These are phyloP conservation scores for Ganoderma resinaceum DNA, from an alignment of 1,284 basidiomycete genomes.

Conservation along the genomic window DNA sequence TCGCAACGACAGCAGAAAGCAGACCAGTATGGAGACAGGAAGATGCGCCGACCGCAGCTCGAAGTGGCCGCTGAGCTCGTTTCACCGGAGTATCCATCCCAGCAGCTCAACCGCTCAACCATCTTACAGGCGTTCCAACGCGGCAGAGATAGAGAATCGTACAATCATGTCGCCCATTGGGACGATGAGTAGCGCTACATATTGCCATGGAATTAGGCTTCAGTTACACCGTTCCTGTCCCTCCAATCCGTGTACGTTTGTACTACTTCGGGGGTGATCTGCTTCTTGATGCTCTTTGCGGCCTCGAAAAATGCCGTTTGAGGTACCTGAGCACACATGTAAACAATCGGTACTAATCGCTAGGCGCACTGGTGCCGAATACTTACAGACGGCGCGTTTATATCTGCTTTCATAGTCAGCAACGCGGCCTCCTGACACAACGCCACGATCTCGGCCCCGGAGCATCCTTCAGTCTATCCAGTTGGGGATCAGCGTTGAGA, in stretches of 20 bases:
- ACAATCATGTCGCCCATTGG: not conserved
- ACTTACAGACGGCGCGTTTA: conserved; percentile 79
- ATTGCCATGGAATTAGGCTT: conserved; percentile 25
- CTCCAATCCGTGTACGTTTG: conserved; percentile 75
- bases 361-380: not conserved
- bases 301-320: conserved; percentile 80
- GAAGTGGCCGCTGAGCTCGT: not conserved
- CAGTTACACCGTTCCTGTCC: conserved; percentile 42
- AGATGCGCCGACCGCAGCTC: not conserved
- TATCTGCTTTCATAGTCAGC: conserved; percentile 87
- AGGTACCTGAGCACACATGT: conserved; percentile 62
- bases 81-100: not conserved
- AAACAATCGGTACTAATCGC: not conserved
- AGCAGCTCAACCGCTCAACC: not conserved
- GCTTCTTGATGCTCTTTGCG: conserved; percentile 74
- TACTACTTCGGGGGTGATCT: conserved; percentile 89
- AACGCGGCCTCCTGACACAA: conserved; percentile 98
- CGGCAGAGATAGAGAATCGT: not conserved
- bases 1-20: not conserved
- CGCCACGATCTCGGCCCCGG: conserved; percentile 92
- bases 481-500: not conserved
- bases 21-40: not conserved
- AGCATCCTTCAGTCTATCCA: conserved; percentile 89
- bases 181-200: not conserved
- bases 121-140: not conserved